Conservation (phyloP, 495 filamentous ascomycete genomes). For the Hypoxylon rickii region DNA sequence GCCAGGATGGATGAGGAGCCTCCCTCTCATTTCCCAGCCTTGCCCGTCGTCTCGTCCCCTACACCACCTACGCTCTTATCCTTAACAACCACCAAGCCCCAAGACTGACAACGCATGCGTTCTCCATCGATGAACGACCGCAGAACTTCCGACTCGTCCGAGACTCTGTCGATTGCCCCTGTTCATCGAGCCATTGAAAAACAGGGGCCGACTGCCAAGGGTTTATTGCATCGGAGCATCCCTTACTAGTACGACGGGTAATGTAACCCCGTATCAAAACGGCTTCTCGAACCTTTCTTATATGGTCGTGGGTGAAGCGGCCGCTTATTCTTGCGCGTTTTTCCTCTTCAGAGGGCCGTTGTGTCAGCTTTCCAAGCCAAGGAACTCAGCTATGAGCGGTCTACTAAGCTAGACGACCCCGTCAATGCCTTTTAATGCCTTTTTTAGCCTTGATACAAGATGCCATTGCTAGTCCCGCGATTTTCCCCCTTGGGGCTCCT, state of each 20-base stretch:
- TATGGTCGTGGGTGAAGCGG: slow-evolving; percentile 16
- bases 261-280: slow-evolving; percentile 31
- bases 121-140: background rate
- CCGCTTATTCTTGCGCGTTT: slow-evolving; percentile 5
- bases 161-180: slow-evolving; percentile 31
- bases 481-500: slow-evolving; percentile 20
- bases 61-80: background rate
- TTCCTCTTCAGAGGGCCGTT: background rate
- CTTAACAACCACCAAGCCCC: background rate
- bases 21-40: slow-evolving; percentile 30
- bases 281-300: slow-evolving; percentile 29
- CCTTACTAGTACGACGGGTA: slow-evolving; percentile 12
- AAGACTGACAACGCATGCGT: slow-evolving; percentile 12
- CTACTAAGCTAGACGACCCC: slow-evolving; percentile 2
- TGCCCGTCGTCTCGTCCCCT: background rate
- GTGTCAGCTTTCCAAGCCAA: slow-evolving; percentile 27
- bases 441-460: slow-evolving; percentile 18
- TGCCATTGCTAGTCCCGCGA: slow-evolving; percentile 18
- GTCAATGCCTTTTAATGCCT: slow-evolving; percentile 13
- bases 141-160: slow-evolving; percentile 23
- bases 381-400: slow-evolving; percentile 12
- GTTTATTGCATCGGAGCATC: slow-evolving; percentile 20
- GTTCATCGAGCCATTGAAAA: slow-evolving; percentile 22
- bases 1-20: slow-evolving; percentile 25
- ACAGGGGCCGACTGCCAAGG: slow-evolving; percentile 24